Evolutionary conservation across 345 rosid genomes (phyloP).

Genomic region (Moricandia moricandioides): DNA sequence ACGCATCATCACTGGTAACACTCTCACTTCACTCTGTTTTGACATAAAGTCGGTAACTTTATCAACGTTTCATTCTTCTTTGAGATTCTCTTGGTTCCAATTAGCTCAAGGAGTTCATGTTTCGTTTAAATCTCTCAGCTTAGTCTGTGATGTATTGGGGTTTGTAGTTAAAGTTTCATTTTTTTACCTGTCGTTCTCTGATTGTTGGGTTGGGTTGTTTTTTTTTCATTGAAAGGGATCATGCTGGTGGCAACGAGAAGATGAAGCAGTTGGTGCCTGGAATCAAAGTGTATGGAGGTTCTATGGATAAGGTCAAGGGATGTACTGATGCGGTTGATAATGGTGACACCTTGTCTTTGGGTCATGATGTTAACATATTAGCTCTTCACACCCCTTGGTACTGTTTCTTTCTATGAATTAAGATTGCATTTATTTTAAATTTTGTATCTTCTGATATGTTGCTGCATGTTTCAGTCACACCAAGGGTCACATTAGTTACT

Average conservation of each 20-base stretch:
- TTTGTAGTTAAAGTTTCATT: not conserved
- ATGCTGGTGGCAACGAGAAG: slow-evolving; percentile 88
- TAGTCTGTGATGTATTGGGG: not conserved
- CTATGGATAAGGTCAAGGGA: slow-evolving; percentile 74
- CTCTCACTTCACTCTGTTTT: not conserved
- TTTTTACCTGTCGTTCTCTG: not conserved
- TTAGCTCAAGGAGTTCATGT: not conserved
- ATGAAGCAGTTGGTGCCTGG: slow-evolving; percentile 71
- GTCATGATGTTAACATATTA: slow-evolving; percentile 51
- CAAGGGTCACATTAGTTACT: slow-evolving; percentile 88
- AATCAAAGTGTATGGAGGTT: slow-evolving; percentile 80
- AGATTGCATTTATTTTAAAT: not conserved
- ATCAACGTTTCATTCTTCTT: slow-evolving; percentile 3
- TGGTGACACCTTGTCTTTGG: slow-evolving; percentile 65
- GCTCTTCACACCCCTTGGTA: slow-evolving; percentile 93
- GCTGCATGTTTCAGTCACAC: slow-evolving; percentile 57
- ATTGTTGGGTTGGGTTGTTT: not conserved
- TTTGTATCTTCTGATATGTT: not conserved
- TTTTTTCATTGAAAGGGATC: slow-evolving; percentile 55
- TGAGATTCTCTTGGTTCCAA: not conserved
- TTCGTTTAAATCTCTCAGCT: not conserved
- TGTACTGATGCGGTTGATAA: slow-evolving; percentile 70
- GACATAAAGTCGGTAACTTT: not conserved
- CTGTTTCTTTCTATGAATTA: not conserved
- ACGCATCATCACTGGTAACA: slow-evolving; percentile 91